These are phyloP conservation scores for Cymbopogon citratus DNA, from an alignment of 176 grass and related monocot species.

Conservation along the genomic window DNA sequence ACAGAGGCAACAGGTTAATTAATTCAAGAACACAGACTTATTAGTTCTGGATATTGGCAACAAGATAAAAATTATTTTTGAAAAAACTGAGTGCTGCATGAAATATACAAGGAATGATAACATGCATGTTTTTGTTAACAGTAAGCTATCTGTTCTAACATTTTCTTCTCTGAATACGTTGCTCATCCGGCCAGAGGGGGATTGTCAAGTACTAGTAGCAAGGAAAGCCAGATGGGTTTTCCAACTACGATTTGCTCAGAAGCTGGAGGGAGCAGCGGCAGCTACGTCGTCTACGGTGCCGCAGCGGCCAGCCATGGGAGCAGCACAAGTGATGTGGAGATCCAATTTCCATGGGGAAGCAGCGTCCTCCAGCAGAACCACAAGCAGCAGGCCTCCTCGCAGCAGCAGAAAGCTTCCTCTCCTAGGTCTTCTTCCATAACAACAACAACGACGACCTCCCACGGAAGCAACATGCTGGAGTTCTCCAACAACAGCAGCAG, in stretches of 20 bases:
- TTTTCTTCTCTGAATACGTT: not conserved
- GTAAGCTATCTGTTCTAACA: not conserved
- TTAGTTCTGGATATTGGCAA: not conserved
- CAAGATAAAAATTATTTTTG: not conserved
- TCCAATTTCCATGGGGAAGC: constrained; percentile 46
- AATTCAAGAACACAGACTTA: not conserved
- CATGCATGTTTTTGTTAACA: not conserved
- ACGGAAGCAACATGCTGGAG: constrained; percentile 59
- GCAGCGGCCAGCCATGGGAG: constrained; percentile 40
- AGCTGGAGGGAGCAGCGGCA: not conserved
- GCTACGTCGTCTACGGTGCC: constrained; percentile 45
- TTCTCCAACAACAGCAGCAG: constrained; percentile 60
- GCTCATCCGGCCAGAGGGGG: constrained; percentile 28
- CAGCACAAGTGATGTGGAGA: constrained; percentile 27
- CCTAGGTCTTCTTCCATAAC: constrained; percentile 67
- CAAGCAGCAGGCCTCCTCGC: no score
- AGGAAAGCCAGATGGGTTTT: constrained; percentile 30
- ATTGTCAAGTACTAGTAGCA: constrained; percentile 25
- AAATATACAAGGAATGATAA: not conserved
- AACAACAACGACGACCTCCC: constrained; percentile 27
- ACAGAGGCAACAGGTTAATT: not conserved
- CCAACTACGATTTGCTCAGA: constrained; percentile 25
- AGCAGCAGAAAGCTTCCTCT: constrained; percentile 50
- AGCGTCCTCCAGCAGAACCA: constrained; percentile 28
- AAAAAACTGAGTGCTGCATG: not conserved